Base-by-base conservation (phyloP, 306 rosid species). In the Rosa multiflora region DNA sequence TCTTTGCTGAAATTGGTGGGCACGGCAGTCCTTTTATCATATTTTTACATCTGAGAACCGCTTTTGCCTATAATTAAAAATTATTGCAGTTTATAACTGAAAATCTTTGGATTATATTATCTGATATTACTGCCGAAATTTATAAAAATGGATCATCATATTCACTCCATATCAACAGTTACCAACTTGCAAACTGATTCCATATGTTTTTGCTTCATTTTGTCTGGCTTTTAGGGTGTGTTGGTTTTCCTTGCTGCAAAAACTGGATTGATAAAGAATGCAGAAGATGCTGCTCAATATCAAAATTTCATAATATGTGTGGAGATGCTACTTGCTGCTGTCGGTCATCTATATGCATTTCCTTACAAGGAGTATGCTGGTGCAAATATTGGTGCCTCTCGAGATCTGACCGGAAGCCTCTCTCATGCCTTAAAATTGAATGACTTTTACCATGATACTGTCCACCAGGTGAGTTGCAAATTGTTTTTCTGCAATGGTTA, bases 321-420 rank as follows among this genome's bases (percentile, higher is more conserved):
- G 70, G 99, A 96, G 96, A 96, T 96, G 99, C 96, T 96, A 80
- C 70, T 89, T 77, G 99, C 99, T 74, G 99, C 99, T 7, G 81
- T 89, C 23, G 99, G 97, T 58, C 99, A 93, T 82, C 87, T 96
- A 23, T 96, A 88, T 76, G 99, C 99, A 72, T 93, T 96, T 80
- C 99, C 99, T n/a, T 96, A 96, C 96, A 93, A 93, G 85, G 99
- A 96, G 85, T 96, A 96, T 82, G 97, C 99, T 15, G 99, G 99
- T 73, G 99, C 99, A 76, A 96, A 93, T 80, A 90, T 96, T 72
- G 98, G 97, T 52, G 89, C 78, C 47, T 83, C 96, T 47, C 87
- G 78, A 72, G 92, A 91, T 86, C 74, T 96, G 81, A 88, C 99
- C 1, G 93, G 93, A 82, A 96, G 98, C 85, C 94, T 96, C 72